phyloP scores from a whole-genome alignment of 2,329 filamentous ascomycete species.

The Pyrenochaeta sp. region DNA sequence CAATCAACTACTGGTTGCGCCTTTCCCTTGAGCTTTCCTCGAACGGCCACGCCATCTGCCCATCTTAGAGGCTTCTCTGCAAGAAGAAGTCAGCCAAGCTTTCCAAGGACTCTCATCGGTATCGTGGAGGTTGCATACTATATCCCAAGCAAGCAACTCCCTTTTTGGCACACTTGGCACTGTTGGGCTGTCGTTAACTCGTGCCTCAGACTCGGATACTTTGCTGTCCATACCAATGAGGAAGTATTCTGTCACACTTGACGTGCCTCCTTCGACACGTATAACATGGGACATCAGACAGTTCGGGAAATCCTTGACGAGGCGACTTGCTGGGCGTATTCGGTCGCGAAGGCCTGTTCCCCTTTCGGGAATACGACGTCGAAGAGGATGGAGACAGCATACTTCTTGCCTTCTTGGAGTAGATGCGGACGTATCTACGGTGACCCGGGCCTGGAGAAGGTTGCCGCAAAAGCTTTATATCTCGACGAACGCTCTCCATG shows the following conservation, averaged over 20 bases:
- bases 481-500: neutral
- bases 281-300: constrained; percentile 40
- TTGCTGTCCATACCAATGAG: constrained; percentile 29
- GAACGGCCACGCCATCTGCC: constrained; percentile 42
- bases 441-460: constrained; percentile 6
- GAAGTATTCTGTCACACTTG: constrained; percentile 45
- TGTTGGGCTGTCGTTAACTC: constrained; percentile 7
- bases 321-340: constrained; percentile 5
- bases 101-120: too few species aligned
- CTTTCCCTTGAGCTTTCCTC: constrained; percentile 36
- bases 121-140: constrained; percentile 16
- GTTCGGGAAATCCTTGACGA: constrained; percentile 14
- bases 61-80: constrained; percentile 35
- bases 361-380: constrained; percentile 6
- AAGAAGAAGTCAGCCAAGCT: too few species aligned
- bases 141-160: constrained; percentile 45
- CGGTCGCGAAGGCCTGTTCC: constrained; percentile 3
- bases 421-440: constrained; percentile 11
- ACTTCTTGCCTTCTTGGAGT: constrained; percentile 11
- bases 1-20: constrained; percentile 28
- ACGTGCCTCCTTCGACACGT: constrained; percentile 47
- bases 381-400: constrained; percentile 22
- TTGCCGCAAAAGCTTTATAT: constrained; percentile 24
- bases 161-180: constrained; percentile 46
- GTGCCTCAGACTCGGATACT: too few species aligned